Evolutionary conservation across 2,329 filamentous ascomycete genomes (phyloP).

Genomic region (Drechmeria coniospora): DNA sequence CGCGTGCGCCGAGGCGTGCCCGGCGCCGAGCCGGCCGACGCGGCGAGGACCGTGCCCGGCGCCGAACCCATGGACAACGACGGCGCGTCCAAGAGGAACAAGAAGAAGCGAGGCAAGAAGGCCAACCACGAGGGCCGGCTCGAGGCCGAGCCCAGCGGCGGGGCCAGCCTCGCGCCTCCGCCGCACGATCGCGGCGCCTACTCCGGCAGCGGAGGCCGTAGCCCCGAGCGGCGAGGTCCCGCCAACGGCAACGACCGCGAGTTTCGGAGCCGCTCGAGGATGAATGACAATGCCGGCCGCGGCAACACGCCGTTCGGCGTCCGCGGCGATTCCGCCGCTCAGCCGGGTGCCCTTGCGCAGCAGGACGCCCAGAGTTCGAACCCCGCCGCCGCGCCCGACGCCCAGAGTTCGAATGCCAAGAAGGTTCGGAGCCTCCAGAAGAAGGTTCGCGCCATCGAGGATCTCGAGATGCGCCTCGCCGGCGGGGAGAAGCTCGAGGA

Average conservation of each 20-base stretch:
- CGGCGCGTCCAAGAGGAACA: constrained; percentile 76
- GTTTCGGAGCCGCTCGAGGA: constrained; percentile 40
- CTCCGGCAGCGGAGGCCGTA: constrained; percentile 39
- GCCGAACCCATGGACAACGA: constrained; percentile 51
- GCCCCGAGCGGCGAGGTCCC: constrained; percentile 48
- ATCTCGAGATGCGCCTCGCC: constrained; percentile 91
- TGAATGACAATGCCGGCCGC: constrained; percentile 29
- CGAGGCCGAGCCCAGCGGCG: constrained; percentile 26
- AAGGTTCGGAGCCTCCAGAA: constrained; percentile 88
- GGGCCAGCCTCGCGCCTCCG: constrained; percentile 32
- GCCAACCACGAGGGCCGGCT: constrained; percentile 59
- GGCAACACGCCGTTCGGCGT: constrained; percentile 32
- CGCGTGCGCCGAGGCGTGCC: constrained; percentile 63
- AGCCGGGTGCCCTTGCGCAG: constrained; percentile 8
- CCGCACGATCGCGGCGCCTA: constrained; percentile 19
- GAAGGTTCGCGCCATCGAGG: constrained; percentile 95
- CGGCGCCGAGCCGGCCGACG: constrained; percentile 61
- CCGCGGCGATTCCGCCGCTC: constrained; percentile 12
- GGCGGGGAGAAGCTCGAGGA: constrained; percentile 94
- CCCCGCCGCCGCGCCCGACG: constrained; percentile 22
- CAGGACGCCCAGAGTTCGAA: constrained; percentile 28
- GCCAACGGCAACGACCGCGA: constrained; percentile 21
- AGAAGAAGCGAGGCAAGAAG: constrained; percentile 95
- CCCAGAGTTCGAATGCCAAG: constrained; percentile 66
- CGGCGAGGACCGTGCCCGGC: constrained; percentile 52